phyloP scores from a whole-genome alignment of 2,329 filamentous ascomycete genomes.

The Clonostachys sp. region DNA sequence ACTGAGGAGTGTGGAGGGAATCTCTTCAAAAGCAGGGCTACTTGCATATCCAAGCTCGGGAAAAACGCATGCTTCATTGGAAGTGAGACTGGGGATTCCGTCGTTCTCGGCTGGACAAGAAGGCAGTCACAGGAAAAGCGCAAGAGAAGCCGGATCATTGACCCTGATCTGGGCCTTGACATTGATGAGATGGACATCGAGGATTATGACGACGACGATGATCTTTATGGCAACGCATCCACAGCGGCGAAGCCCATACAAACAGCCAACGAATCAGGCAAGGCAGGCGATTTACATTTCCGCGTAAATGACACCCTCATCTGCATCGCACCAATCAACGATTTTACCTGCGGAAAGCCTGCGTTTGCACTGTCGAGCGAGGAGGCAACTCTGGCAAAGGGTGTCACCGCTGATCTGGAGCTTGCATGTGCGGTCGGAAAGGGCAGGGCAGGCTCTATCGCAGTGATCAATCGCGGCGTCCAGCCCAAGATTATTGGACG shows the following conservation, averaged over 20 bases:
- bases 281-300: slow-evolving; percentile 66
- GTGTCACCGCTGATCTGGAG: slow-evolving; percentile 52
- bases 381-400: slow-evolving; percentile 32
- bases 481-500: slow-evolving; percentile 67
- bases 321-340: slow-evolving; percentile 75
- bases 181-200: slow-evolving; percentile 47
- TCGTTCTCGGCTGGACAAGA: slow-evolving; percentile 74
- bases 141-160: slow-evolving; percentile 56
- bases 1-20: slow-evolving; percentile 56
- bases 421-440: slow-evolving; percentile 59
- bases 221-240: slow-evolving; percentile 57
- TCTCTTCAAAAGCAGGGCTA: slow-evolving; percentile 56
- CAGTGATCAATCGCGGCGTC: slow-evolving; percentile 73
- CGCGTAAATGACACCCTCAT: slow-evolving; percentile 71
- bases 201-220: slow-evolving; percentile 62
- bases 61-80: slow-evolving; percentile 75
- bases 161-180: slow-evolving; percentile 41
- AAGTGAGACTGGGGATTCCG: slow-evolving; percentile 77
- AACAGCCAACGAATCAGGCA: slow-evolving; percentile 31
- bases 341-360: slow-evolving; percentile 64
- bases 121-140: slow-evolving; percentile 61
- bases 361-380: slow-evolving; percentile 35
- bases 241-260: slow-evolving; percentile 50
- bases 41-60: slow-evolving; percentile 66
- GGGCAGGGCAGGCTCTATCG: slow-evolving; percentile 64